A percentile compares a stretch with the other conserved stretches of the same genome.
Conservation (phyloP, 164 flowering plant genomes). For the Amborella trichopoda region DNA sequence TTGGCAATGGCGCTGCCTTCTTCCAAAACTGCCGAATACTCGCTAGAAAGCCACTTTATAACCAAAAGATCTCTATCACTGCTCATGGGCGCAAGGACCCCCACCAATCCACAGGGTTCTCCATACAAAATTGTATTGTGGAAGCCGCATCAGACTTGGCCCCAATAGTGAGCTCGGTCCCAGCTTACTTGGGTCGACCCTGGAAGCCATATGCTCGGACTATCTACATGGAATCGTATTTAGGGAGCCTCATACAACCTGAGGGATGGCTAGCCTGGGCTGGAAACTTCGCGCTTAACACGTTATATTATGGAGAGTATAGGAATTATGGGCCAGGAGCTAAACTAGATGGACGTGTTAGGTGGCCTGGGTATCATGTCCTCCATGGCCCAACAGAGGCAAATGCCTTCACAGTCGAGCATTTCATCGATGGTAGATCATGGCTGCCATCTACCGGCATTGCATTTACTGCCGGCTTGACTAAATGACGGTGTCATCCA, state of each 20-base stretch:
- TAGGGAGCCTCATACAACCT: slow-evolving; percentile 59
- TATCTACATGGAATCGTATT: slow-evolving; percentile 67
- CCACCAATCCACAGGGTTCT: slow-evolving; percentile 70
- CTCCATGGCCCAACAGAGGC: slow-evolving; percentile 43
- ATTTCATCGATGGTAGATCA: slow-evolving; percentile 60
- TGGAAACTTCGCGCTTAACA: slow-evolving; percentile 52
- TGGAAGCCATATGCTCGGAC: slow-evolving; percentile 87
- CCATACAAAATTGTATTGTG: slow-evolving; percentile 54
- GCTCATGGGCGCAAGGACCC: slow-evolving; percentile 86
- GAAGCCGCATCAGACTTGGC: slow-evolving; percentile 21
- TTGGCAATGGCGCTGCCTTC: slow-evolving; percentile 86
- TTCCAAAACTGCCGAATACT: slow-evolving; percentile 71
- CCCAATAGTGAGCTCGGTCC: slow-evolving; percentile 14
- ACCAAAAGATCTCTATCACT: slow-evolving; percentile 76
- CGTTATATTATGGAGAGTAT: slow-evolving; percentile 81
- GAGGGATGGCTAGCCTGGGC: slow-evolving; percentile 93
- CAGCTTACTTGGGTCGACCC: slow-evolving; percentile 85
- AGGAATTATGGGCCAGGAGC: slow-evolving; percentile 81
- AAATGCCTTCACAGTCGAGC: slow-evolving; percentile 41
- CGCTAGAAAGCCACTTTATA: slow-evolving; percentile 58
- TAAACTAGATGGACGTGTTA: slow-evolving; percentile 37
- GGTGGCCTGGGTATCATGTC: slow-evolving; percentile 78
- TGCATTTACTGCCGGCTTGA: slow-evolving; percentile 57
- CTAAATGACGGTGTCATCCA: too few relatives aligned
- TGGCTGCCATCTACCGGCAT: slow-evolving; percentile 88